phyloP scores from a whole-genome alignment of 1,284 basidiomycete species.

The Pseudozyma pruni region DNA sequence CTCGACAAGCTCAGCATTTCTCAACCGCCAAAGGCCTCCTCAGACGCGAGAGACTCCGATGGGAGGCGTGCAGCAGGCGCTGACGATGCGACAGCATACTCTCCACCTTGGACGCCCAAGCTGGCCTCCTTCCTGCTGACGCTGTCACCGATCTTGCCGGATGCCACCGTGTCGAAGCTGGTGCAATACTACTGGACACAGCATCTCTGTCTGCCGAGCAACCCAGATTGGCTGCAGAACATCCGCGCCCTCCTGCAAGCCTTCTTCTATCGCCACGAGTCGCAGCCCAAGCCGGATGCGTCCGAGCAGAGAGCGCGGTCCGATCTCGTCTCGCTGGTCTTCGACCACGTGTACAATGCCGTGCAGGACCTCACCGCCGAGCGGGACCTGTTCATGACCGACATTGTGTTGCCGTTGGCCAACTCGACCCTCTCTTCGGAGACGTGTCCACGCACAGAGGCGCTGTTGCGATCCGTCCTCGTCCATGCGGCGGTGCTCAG shows the following conservation, averaged over 20 bases:
- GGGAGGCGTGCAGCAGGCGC: constrained; percentile 9
- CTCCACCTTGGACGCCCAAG: constrained; percentile 57
- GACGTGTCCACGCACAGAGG: constrained; percentile 44
- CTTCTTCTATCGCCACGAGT: constrained; percentile 58
- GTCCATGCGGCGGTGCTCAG: constrained; percentile 61
- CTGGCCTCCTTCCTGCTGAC: constrained; percentile 56
- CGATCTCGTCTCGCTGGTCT: constrained; percentile 55
- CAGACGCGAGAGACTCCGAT: constrained; percentile 17
- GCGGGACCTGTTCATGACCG: constrained; percentile 54
- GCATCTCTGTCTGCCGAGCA: constrained; percentile 63
- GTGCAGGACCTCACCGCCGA: constrained; percentile 61
- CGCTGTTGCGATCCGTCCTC: constrained; percentile 50
- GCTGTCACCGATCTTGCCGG: constrained; percentile 62
- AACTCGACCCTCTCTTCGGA: constrained; percentile 53
- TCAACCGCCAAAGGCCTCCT: constrained; percentile 20
- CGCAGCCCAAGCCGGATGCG: constrained; percentile 7
- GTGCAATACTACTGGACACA: constrained; percentile 57
- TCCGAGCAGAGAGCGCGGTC: constrained; percentile 35
- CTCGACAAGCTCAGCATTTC: constrained; percentile 36
- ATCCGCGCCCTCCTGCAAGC: constrained; percentile 58
- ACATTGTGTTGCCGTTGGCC: constrained; percentile 59
- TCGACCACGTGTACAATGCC: constrained; percentile 60
- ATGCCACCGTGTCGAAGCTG: constrained; percentile 53
- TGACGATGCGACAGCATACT: constrained; percentile 7
- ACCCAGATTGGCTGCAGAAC: constrained; percentile 61